phyloP scores from a whole-genome alignment of 2,329 filamentous ascomycete species.

The Penicillium sp. region DNA sequence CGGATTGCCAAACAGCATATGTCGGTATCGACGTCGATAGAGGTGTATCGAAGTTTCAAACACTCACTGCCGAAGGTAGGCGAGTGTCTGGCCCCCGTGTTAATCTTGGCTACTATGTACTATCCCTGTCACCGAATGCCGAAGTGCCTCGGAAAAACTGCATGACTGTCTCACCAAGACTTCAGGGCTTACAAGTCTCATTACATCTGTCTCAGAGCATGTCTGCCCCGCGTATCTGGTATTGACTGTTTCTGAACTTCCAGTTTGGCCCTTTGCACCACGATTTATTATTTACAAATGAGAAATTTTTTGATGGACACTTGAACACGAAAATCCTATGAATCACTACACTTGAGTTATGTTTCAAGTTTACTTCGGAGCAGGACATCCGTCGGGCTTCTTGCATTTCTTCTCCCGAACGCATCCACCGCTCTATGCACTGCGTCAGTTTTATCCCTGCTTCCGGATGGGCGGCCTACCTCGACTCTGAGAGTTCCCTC shows the following conservation, averaged over 20 bases:
- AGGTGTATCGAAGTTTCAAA: not conserved
- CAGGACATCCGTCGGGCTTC: not conserved
- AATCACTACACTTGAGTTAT: not conserved
- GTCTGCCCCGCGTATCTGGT: not conserved
- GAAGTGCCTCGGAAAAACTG: not conserved
- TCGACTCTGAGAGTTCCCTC: slow-evolving; percentile 3
- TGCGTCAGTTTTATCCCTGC: not conserved
- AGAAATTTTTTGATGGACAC: not conserved
- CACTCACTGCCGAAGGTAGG: not conserved
- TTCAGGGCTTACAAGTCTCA: not conserved
- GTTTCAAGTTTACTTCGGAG: not conserved
- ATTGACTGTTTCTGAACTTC: no score
- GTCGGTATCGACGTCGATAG: not conserved
- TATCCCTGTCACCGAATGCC: not conserved
- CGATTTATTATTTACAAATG: not conserved
- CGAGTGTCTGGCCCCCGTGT: not conserved
- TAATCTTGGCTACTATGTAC: not conserved
- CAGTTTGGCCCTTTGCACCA: not conserved
- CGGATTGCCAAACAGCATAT: not conserved
- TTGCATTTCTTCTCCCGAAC: slow-evolving; percentile 1
- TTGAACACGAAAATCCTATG: not conserved
- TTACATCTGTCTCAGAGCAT: not conserved
- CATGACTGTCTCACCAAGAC: not conserved
- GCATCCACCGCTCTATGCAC: slow-evolving; percentile 1
- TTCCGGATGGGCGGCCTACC: not conserved